Evolutionary conservation across 2,329 filamentous ascomycete genomes (phyloP).

Genomic region (Penicillium capsulatum): DNA sequence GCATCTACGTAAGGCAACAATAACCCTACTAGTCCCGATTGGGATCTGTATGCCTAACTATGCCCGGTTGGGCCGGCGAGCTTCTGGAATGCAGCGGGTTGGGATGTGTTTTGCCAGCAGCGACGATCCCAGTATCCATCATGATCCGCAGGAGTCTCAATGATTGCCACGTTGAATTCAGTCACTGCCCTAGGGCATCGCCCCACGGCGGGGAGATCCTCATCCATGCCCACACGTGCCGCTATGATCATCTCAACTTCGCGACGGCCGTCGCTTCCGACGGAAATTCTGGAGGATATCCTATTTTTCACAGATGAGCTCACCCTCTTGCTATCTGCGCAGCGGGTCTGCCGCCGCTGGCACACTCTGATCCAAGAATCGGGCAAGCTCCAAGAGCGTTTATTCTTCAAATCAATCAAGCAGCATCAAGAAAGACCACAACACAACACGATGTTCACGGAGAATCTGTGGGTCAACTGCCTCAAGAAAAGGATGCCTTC

Average conservation of each 20-base stretch:
- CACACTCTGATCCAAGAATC: background rate
- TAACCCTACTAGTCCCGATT: too few species aligned
- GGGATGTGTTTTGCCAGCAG: too few species aligned
- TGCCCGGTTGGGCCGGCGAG: too few species aligned
- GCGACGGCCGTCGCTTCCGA: background rate
- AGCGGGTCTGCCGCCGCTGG: background rate
- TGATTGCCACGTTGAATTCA: too few species aligned
- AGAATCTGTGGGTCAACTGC: background rate
- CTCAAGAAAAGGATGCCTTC: background rate
- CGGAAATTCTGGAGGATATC: constrained; percentile 1
- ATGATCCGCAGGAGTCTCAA: too few species aligned
- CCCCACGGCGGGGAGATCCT: too few species aligned
- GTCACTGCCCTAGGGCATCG: too few species aligned
- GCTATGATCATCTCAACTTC: background rate
- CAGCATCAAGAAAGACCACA: background rate
- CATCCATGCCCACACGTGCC: background rate
- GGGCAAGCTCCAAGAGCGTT: background rate
- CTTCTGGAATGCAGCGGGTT: too few species aligned
- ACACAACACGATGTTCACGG: background rate
- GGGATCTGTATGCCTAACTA: too few species aligned
- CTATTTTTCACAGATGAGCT: background rate
- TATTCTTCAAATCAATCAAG: background rate
- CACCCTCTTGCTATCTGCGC: background rate
- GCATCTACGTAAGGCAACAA: too few species aligned
- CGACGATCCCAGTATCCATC: too few species aligned